Percentiles rank a stretch among this genome's conserved stretches.
Evolutionary conservation across 2,329 filamentous ascomycete genomes (phyloP).

Genomic region (Claviceps capensis): DNA sequence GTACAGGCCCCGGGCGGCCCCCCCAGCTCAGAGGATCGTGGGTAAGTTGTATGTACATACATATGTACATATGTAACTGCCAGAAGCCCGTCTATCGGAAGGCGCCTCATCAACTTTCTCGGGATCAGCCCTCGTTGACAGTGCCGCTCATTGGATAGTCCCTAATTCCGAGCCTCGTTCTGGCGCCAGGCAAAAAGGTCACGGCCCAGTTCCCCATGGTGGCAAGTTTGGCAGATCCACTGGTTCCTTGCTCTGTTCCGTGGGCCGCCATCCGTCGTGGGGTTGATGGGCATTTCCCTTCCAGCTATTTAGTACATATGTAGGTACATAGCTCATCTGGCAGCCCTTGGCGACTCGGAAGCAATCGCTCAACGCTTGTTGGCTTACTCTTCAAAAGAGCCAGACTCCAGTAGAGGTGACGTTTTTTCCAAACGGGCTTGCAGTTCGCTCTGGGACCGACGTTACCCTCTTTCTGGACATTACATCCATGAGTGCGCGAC

Average conservation of each 20-base stretch:
- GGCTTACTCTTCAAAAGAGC: conserved; percentile 1
- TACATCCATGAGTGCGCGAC: conserved; percentile 18
- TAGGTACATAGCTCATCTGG: background rate
- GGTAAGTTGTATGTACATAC: too few relatives aligned
- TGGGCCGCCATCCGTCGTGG: conserved; percentile 5
- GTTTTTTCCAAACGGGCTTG: conserved; percentile 4
- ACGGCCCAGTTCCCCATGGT: conserved; percentile 3
- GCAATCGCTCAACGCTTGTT: background rate
- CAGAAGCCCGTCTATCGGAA: background rate
- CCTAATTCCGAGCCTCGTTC: background rate
- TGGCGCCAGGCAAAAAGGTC: conserved; percentile 1
- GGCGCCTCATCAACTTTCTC: background rate
- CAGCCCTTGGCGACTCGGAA: background rate
- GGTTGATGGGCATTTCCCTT: conserved; percentile 1
- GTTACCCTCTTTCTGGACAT: conserved; percentile 24
- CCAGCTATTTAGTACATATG: background rate
- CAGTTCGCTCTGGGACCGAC: conserved; percentile 11
- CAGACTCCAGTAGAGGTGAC: background rate
- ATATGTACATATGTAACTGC: too few relatives aligned
- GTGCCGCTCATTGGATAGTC: background rate
- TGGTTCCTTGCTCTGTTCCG: conserved; percentile 6
- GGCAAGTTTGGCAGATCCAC: conserved; percentile 3
- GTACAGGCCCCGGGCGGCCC: background rate
- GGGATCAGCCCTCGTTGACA: background rate
- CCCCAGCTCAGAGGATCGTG: background rate